Conservation (phyloP, 1,284 basidiomycete genomes). For the Grifola frondosa region DNA sequence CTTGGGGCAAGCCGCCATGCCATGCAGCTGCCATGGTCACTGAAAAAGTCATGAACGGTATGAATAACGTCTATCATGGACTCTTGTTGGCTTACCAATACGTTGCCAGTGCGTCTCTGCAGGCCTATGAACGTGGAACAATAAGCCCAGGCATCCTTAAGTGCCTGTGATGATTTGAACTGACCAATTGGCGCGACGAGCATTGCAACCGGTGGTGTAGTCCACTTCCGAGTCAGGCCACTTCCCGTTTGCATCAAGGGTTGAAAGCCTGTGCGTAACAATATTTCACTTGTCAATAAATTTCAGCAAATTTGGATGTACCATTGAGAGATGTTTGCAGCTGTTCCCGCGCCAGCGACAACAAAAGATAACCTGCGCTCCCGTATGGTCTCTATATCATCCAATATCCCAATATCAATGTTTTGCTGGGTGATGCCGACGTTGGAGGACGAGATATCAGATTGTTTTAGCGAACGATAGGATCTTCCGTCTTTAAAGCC, state of each 20-base stretch:
- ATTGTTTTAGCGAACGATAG: too few species aligned
- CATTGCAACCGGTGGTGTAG: constrained; percentile 58
- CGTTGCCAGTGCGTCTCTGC: constrained; percentile 61
- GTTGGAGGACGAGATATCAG: too few species aligned
- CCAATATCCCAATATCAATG: too few species aligned
- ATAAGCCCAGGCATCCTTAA: too few species aligned
- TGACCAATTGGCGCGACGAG: constrained; percentile 63
- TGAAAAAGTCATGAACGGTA: constrained; percentile 3
- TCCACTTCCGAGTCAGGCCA: constrained; percentile 56
- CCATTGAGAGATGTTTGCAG: constrained; percentile 21
- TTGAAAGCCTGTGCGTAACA: constrained; percentile 38
- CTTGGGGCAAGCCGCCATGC: constrained; percentile 47
- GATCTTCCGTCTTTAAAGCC: too few species aligned
- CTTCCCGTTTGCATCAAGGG: constrained; percentile 47
- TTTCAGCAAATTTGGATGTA: constrained; percentile 4
- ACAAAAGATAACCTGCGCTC: constrained; percentile 23
- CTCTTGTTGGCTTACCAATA: too few species aligned
- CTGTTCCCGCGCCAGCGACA: constrained; percentile 10
- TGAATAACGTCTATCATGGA: constrained; percentile 6
- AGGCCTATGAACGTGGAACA: constrained; percentile 33
- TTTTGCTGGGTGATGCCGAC: too few species aligned
- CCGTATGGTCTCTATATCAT: constrained; percentile 22
- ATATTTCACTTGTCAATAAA: not conserved
- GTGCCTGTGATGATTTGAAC: too few species aligned
- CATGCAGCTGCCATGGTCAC: constrained; percentile 53